Evolutionary conservation across 768 basidiomycete species (phyloP).

Genomic region (Trametes meyenii): DNA sequence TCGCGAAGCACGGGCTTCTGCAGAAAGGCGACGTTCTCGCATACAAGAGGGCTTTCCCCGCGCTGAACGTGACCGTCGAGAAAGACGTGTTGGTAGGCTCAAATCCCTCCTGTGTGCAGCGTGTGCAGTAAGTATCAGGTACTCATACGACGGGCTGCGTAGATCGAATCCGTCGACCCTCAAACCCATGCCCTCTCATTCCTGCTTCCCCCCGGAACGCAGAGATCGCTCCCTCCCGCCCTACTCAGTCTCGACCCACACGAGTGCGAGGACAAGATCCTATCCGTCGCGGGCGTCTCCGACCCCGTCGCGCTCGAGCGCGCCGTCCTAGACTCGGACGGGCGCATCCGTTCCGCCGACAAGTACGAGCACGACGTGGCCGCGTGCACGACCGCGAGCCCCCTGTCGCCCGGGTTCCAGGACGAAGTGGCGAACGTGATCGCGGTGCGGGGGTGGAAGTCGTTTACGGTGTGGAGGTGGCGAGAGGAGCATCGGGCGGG

Average conservation of each 20-base stretch:
- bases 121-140: background rate
- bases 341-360: slow-evolving; percentile 43
- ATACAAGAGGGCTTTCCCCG: slow-evolving; percentile 52
- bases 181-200: slow-evolving; percentile 46
- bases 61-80: slow-evolving; percentile 45
- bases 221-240: slow-evolving; percentile 39
- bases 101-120: background rate
- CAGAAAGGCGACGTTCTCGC: slow-evolving; percentile 57
- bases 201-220: slow-evolving; percentile 42
- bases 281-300: slow-evolving; percentile 27
- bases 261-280: background rate
- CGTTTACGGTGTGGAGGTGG: slow-evolving; percentile 58
- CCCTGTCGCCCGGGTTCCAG: background rate
- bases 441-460: slow-evolving; percentile 55
- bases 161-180: slow-evolving; percentile 52
- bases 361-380: slow-evolving; percentile 36
- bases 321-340: slow-evolving; percentile 53
- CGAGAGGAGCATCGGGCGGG: slow-evolving; percentile 33
- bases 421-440: slow-evolving; percentile 1
- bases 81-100: slow-evolving; percentile 55
- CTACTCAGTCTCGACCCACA: slow-evolving; percentile 35
- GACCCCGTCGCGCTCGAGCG: slow-evolving; percentile 53
- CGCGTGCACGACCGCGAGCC: background rate
- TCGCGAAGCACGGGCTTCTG: slow-evolving; percentile 49
- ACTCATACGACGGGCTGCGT: background rate